These are phyloP conservation scores for Fusarium hainanense DNA, from an alignment of 2,329 filamentous ascomycete genomes.

Conservation along the genomic window DNA sequence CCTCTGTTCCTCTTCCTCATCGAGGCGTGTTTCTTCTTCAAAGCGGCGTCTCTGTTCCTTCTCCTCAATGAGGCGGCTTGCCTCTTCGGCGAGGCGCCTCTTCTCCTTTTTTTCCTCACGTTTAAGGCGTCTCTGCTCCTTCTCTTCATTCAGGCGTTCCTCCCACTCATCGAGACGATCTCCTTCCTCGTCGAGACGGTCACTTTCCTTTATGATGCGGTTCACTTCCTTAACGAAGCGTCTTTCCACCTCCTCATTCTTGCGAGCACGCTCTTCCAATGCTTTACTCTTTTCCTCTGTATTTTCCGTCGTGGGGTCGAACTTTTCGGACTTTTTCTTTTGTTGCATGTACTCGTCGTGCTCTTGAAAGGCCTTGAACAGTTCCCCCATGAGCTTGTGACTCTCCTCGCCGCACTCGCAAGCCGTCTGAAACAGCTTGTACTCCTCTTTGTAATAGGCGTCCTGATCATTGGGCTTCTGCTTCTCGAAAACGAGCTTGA, in stretches of 20 bases:
- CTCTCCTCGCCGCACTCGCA: not conserved
- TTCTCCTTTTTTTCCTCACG: no score
- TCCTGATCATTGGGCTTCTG: no score
- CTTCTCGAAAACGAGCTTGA: not conserved
- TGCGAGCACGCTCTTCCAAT: not conserved
- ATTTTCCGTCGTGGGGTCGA: not conserved
- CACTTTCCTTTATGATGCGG: rapidly evolving
- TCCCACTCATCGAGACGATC: no score
- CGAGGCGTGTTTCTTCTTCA: no score
- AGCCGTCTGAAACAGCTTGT: not conserved
- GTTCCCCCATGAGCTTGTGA: rapidly evolving
- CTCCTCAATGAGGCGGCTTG: not conserved
- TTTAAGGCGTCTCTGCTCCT: not conserved
- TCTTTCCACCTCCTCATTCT: not conserved
- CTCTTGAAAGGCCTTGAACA: not conserved
- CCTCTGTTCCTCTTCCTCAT: not conserved
- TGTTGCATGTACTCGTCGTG: not conserved
- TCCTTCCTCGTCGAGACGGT: rapidly evolving
- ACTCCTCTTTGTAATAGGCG: not conserved
- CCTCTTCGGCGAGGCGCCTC: no score
- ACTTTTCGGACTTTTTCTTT: not conserved
- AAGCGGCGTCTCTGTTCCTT: no score
- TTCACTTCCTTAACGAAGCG: no score
- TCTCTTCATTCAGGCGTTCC: not conserved
- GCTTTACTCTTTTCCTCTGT: not conserved